Percentiles rank a stretch among this genome's conserved stretches.
These are phyloP conservation scores for Escovopsis sp. DNA, from an alignment of 2,329 filamentous ascomycete genomes.

Conservation along the genomic window DNA sequence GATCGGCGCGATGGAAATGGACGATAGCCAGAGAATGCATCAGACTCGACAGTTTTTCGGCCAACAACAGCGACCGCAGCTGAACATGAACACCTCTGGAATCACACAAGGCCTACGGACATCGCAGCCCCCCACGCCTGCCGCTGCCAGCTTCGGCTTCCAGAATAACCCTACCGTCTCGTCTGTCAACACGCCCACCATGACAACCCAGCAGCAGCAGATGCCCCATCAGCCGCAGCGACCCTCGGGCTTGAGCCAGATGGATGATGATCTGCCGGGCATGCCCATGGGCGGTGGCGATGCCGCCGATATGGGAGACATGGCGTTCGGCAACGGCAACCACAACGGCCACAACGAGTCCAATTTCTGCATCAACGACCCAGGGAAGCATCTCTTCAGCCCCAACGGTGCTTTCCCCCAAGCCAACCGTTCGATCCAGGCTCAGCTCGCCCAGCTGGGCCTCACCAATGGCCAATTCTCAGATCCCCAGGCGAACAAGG, in stretches of 20 bases:
- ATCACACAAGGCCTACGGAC: constrained; percentile 65
- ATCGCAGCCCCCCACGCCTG: constrained; percentile 76
- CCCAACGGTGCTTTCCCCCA: constrained; percentile 59
- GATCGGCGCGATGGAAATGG: constrained; percentile 49
- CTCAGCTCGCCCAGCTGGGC: constrained; percentile 57
- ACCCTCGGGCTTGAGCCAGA: constrained; percentile 34
- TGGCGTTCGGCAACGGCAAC: constrained; percentile 33
- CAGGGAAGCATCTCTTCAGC: constrained; percentile 84
- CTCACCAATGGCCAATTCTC: constrained; percentile 63
- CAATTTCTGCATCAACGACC: constrained; percentile 69
- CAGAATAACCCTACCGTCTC: constrained; percentile 94
- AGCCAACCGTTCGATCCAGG: constrained; percentile 49
- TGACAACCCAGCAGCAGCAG: constrained; percentile 67
- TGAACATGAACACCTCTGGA: constrained; percentile 70
- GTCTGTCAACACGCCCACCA: constrained; percentile 87
- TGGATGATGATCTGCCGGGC: constrained; percentile 59
- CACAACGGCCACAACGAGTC: constrained; percentile 23
- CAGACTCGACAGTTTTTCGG: constrained; percentile 56
- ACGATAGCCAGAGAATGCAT: constrained; percentile 50
- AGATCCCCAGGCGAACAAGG: constrained; percentile 57
- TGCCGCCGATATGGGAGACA: constrained; percentile 32
- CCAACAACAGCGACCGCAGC: constrained; percentile 49
- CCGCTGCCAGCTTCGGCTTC: constrained; percentile 60
- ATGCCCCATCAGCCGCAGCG: constrained; percentile 40
- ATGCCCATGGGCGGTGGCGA: constrained; percentile 48